A percentile compares a stretch with the other conserved stretches of the same genome.
Conservation (phyloP, 176 grass and related monocot genomes). For the Cenchrus americanus region DNA sequence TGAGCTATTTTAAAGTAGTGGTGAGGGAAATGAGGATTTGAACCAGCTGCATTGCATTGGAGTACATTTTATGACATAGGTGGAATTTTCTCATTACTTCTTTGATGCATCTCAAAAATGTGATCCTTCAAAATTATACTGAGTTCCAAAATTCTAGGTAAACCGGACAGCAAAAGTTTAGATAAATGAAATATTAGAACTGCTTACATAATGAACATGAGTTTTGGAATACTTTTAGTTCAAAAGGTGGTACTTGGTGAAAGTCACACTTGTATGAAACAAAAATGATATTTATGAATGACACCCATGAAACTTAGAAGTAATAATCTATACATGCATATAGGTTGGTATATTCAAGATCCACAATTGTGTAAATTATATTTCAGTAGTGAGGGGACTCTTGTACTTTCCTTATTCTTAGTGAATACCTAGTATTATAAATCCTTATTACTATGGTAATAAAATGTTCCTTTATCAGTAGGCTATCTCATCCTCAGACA, state of each 20-base stretch:
- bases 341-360: not conserved
- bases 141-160: not conserved
- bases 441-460: too few relatives aligned
- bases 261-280: not conserved
- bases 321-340: not conserved
- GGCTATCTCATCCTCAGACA: not conserved
- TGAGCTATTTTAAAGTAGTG: not conserved
- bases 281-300: not conserved
- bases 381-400: too few relatives aligned
- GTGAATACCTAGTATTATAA: too few relatives aligned
- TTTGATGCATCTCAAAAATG: not conserved
- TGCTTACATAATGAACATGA: not conserved
- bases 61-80: not conserved
- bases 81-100: not conserved
- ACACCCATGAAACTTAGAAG: not conserved
- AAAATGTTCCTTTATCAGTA: too few relatives aligned
- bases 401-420: too few relatives aligned
- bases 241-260: not conserved
- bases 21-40: not conserved
- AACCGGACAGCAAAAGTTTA: not conserved
- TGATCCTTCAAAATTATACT: not conserved
- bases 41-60: not conserved
- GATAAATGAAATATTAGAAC: not conserved
- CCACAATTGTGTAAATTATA: not conserved
- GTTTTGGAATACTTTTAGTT: not conserved